These are phyloP conservation scores for Lojkania enalia DNA, from an alignment of 2,329 filamentous ascomycete species.

Conservation along the genomic window DNA sequence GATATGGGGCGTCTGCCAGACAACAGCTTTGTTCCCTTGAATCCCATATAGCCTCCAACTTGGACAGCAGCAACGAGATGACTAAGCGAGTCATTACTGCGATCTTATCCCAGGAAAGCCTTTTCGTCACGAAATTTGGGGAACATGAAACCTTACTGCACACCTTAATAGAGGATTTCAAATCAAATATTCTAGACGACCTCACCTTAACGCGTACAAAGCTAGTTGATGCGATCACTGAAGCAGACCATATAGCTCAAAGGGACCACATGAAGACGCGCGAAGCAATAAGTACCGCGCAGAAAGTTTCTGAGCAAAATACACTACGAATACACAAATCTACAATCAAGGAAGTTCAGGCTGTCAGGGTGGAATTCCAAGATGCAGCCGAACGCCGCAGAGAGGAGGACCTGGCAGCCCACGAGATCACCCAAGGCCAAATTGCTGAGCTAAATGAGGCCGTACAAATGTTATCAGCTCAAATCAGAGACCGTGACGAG, in stretches of 20 bases:
- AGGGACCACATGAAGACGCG: too few species aligned
- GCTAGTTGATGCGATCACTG: background rate
- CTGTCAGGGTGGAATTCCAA: background rate
- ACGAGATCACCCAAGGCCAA: background rate
- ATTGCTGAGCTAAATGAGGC: constrained; percentile 1
- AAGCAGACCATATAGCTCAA: too few species aligned
- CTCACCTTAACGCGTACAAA: background rate
- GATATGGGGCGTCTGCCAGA: background rate
- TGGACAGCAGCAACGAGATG: background rate
- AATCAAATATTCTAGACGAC: background rate
- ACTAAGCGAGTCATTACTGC: constrained; percentile 7
- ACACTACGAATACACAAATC: too few species aligned
- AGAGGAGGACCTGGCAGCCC: background rate
- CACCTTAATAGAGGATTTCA: background rate
- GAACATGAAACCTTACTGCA: constrained; percentile 2
- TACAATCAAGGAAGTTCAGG: background rate
- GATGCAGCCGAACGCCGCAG: background rate
- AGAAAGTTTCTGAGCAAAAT: too few species aligned
- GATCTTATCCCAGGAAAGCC: constrained; percentile 7
- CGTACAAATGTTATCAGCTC: background rate
- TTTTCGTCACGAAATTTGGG: constrained; percentile 4
- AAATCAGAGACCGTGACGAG: background rate
- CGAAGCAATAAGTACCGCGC: too few species aligned
- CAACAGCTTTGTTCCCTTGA: constrained; percentile 3
- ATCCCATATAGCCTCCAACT: background rate